Base-by-base conservation (phyloP, 1,284 basidiomycete genomes). In the Schizophyllum commune region DNA sequence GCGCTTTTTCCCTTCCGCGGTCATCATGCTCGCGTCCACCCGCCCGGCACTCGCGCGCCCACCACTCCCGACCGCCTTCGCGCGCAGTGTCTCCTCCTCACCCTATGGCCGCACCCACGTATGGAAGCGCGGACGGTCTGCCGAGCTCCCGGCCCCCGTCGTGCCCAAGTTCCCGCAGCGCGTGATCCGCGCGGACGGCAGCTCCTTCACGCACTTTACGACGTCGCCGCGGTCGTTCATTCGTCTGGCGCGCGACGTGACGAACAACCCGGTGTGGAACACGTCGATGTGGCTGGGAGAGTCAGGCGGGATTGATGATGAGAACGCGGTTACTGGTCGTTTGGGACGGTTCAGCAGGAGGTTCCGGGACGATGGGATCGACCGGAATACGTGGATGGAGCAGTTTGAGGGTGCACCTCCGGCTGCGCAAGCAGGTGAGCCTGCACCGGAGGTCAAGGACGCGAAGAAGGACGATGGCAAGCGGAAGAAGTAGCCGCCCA, bases 251-350 rank as follows among this genome's bases (percentile, higher is more conserved):
- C 85, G 92, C 53, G 93, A 95, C 69, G 86, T 89, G 58, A 92
- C 89, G 15, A 95, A 93, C 72, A 90, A 93, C 71, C 89, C 88
- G 9, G 73, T 92, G 22, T 96, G 86, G 91, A 88, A 88, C 70
- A 79, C 84, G 34, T 76, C 77, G 51, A 73, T 78, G 22, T 84
- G 83, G 71, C 83, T 82, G 60, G 86, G 84, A 63, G 82, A 83
- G 61, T 20, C 53, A 11, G 39, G 39, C 39, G 81, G 84, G 21
- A 75, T 81, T 19, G 84, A 85, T 66, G 88, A 88, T 66, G 89
- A 89, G 64, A 84, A 81, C 63, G 84, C 83, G 63, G 84, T 84
- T 58, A 83, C 85, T 0, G 92, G 92, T 17, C 78, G 92, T 8
- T 75, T 95, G 67, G 91, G 91, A 4, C 78, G 91, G 65, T 96